Base-by-base conservation (phyloP, 192 early-diverging fungal species). In the Geranomyces michiganensis region DNA sequence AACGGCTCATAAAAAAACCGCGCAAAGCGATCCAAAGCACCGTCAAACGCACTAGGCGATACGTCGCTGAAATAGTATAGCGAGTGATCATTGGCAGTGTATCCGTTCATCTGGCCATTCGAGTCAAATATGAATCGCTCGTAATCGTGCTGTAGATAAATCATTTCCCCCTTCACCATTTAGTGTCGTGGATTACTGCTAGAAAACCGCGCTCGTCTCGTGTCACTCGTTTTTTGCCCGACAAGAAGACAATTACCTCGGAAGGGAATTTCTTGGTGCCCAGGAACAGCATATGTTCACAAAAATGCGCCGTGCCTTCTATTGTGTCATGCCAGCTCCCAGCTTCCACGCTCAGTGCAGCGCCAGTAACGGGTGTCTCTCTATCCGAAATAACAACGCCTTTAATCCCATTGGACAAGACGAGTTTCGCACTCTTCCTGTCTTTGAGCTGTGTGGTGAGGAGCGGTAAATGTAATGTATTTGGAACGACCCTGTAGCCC, bases 231-330 rank as follows among this genome's bases (percentile, higher is more conserved):
- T n/a, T n/a, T n/a, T n/a, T n/a, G n/a, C n/a, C n/a, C n/a, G n/a
- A n/a, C n/a, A n/a, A n/a, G n/a, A n/a, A n/a, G n/a, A n/a, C n/a
- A n/a, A n/a, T n/a, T n/a, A n/a, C n/a, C n/a, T 53, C 51, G 30
- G 17, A 19, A 17, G 58, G 80, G 44, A 71, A 82, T 62, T 68
- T 77, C 58, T 79, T 70, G 24, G 77, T 79, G 3, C 80, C 80
- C 19, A 58, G 7, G 31, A 44, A 55, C 27, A 67, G 65, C 43
- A 93, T 53, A 72, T 93, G 92, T 68, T 93, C 92, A 63, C 85
- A 84, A 88, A 95, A 86, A 64, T 95, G 93, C 4, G 92, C 92
- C 47, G 93, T 77, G 2, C 93, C 93, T 64, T 89, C 51, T n/a
- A 9, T 70, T 19, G 70, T 73, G 48, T 81, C 80, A 48, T 26